These are phyloP conservation scores for Cladosporium colombiae DNA, from an alignment of 2,329 filamentous ascomycete species.

Conservation along the genomic window DNA sequence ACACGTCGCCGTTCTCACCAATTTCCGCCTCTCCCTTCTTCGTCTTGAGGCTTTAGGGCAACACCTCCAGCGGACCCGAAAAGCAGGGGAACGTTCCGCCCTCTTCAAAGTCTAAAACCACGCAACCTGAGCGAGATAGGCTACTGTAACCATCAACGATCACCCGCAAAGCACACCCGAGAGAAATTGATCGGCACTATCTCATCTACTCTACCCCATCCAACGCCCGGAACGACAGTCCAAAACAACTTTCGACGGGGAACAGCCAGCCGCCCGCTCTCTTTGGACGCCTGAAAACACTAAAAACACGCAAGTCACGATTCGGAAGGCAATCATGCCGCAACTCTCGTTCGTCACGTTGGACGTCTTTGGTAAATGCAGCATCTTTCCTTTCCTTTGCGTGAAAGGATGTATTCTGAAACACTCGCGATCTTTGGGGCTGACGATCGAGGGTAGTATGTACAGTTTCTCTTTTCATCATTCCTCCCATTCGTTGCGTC, in stretches of 20 bases:
- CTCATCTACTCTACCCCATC: neutral
- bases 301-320: neutral
- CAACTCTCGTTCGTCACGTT: conserved; percentile 38
- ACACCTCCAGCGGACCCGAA: neutral
- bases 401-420: neutral
- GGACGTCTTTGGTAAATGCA: conserved; percentile 47
- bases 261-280: neutral
- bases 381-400: neutral
- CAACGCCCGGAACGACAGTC: neutral
- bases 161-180: neutral
- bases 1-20: neutral
- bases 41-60: neutral
- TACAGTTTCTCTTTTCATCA: neutral
- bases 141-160: neutral
- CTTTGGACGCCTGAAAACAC: neutral
- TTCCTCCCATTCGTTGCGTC: neutral
- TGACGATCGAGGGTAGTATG: neutral
- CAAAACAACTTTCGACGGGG: neutral
- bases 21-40: no score
- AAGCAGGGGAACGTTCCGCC: neutral
- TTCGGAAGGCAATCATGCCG: conserved; percentile 22
- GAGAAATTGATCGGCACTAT: neutral
- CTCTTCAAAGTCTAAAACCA: neutral
- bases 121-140: neutral
- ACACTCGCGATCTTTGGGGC: neutral